Evolutionary conservation across 371 early-diverging fungal genomes (phyloP).

Genomic region (Mortierella sp.): DNA sequence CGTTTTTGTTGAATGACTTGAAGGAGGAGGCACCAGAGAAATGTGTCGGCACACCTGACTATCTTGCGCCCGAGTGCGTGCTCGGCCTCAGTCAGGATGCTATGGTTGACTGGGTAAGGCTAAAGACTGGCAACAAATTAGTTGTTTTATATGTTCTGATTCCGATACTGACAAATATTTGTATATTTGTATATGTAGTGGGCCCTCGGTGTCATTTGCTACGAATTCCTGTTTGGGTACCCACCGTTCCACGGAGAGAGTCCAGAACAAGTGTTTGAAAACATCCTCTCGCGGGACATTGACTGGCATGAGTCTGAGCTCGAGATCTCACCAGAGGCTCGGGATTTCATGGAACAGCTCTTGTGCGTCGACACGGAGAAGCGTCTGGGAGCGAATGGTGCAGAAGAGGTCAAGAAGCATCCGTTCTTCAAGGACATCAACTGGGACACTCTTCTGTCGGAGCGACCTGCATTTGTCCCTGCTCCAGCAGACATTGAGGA

Average conservation of each 20-base stretch:
- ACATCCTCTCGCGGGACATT: slow-evolving; percentile 80
- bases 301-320: slow-evolving; percentile 77
- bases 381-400: slow-evolving; percentile 79
- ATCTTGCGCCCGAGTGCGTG: slow-evolving; percentile 95
- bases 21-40: slow-evolving; percentile 43
- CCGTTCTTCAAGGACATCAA: slow-evolving; percentile 73
- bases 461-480: slow-evolving; percentile 88
- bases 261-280: slow-evolving; percentile 87
- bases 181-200: slow-evolving; percentile 72
- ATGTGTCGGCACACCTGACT: slow-evolving; percentile 97
- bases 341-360: slow-evolving; percentile 87
- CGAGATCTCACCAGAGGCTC: slow-evolving; percentile 83
- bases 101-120: slow-evolving; percentile 91
- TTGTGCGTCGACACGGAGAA: slow-evolving; percentile 80
- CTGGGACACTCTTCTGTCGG: slow-evolving; percentile 76
- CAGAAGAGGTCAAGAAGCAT: slow-evolving; percentile 74
- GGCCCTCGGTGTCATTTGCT: slow-evolving; percentile 91
- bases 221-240: slow-evolving; percentile 89
- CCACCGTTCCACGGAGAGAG: slow-evolving; percentile 93
- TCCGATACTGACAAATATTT: too few species aligned
- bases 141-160: too few species aligned
- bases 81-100: slow-evolving; percentile 86
- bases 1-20: slow-evolving; percentile 41
- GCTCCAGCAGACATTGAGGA: slow-evolving; percentile 82
- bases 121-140: too few species aligned